phyloP scores from a whole-genome alignment of 805 yeast species.

The Lipomyces yamanashiensis region DNA sequence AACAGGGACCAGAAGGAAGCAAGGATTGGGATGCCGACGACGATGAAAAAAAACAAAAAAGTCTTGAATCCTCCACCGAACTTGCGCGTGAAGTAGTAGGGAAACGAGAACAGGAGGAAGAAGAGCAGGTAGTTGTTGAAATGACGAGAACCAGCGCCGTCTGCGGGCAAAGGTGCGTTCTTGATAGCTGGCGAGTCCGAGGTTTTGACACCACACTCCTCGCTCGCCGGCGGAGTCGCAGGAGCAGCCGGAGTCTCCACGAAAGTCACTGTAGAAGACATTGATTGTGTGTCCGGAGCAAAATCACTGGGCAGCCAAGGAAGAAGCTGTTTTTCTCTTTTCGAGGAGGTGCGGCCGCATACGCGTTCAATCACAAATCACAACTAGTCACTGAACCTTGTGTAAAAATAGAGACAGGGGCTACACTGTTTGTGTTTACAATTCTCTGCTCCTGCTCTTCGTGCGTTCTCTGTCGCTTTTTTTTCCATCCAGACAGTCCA shows the following conservation, averaged over 20 bases:
- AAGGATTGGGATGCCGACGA: slow-evolving; percentile 70
- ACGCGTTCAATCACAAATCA: neutral
- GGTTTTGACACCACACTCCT: slow-evolving; percentile 57
- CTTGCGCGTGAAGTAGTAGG: slow-evolving; percentile 65
- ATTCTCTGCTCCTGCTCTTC: neutral
- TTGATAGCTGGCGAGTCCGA: slow-evolving; percentile 71
- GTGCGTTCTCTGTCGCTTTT: neutral
- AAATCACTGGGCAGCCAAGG: neutral
- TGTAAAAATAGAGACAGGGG: slow-evolving; percentile 9
- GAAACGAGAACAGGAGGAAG: slow-evolving; percentile 58
- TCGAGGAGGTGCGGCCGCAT: neutral
- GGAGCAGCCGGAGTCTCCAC: slow-evolving; percentile 63
- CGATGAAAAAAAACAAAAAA: slow-evolving; percentile 61
- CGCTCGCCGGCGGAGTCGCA: slow-evolving; percentile 50
- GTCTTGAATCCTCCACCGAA: slow-evolving; percentile 70
- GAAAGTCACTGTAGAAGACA: slow-evolving; percentile 50
- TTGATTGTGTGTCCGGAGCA: slow-evolving; percentile 2
- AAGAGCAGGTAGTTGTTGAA: slow-evolving; percentile 66
- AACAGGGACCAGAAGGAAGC: slow-evolving; percentile 81
- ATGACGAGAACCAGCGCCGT: slow-evolving; percentile 82
- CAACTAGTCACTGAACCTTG: neutral
- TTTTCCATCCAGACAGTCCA: neutral
- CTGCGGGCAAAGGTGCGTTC: slow-evolving; percentile 88
- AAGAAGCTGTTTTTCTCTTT: neutral
- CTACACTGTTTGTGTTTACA: slow-evolving; percentile 4